phyloP scores from a whole-genome alignment of 371 early-diverging fungal species.

The Haplosporangium sp. region DNA sequence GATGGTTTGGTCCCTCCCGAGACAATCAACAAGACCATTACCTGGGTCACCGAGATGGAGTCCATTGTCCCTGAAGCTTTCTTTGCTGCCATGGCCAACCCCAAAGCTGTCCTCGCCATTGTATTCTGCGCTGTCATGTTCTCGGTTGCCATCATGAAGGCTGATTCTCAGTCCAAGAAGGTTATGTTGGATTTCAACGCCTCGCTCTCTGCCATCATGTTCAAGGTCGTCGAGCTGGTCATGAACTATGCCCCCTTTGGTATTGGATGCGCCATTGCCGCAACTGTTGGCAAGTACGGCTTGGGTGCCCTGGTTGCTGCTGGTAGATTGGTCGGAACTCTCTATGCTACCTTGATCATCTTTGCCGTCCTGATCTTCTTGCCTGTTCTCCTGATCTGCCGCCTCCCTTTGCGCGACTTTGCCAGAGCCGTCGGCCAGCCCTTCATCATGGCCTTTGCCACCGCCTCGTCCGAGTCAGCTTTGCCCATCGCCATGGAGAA shows the following conservation, averaged over 20 bases:
- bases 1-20: constrained; percentile 51
- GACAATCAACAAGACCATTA: constrained; percentile 56
- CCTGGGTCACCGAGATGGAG: constrained; percentile 62
- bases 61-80: constrained; percentile 69
- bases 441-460: constrained; percentile 83
- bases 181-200: constrained; percentile 70
- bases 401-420: constrained; percentile 70
- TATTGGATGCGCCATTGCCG: constrained; percentile 75
- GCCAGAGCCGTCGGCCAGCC: constrained; percentile 68
- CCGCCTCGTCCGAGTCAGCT: constrained; percentile 88
- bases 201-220: constrained; percentile 74
- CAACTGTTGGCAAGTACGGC: constrained; percentile 77
- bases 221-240: constrained; percentile 73
- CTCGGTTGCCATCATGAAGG: constrained; percentile 70
- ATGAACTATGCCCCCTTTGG: constrained; percentile 86
- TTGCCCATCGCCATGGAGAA: constrained; percentile 81
- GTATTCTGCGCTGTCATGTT: constrained; percentile 81
- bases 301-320: constrained; percentile 70
- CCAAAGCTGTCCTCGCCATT: constrained; percentile 70
- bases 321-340: constrained; percentile 76
- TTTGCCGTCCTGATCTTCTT: constrained; percentile 71
- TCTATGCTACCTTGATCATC: constrained; percentile 71
- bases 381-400: constrained; percentile 71
- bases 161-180: constrained; percentile 62
- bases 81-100: constrained; percentile 62